Evolutionary conservation across 805 yeast genomes (phyloP).

Genomic region (Candida sonorensis): DNA sequence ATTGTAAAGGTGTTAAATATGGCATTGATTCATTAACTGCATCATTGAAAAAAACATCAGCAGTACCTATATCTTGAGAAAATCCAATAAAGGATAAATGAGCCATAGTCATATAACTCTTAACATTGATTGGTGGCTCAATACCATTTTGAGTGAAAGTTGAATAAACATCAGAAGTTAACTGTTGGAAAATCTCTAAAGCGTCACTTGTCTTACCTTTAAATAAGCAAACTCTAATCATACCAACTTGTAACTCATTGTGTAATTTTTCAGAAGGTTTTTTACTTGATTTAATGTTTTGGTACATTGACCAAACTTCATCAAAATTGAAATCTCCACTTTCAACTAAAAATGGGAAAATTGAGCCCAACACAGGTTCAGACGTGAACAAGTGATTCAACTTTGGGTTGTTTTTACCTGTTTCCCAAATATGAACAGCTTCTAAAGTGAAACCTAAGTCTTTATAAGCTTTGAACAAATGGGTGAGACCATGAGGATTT

Average conservation of each 20-base stretch:
- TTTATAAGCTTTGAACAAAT: constrained; percentile 49
- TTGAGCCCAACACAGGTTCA: constrained; percentile 61
- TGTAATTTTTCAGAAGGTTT: constrained; percentile 25
- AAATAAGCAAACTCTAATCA: constrained; percentile 65
- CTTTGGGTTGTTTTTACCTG: constrained; percentile 41
- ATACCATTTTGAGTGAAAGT: constrained; percentile 23
- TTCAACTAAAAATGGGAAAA: constrained; percentile 60
- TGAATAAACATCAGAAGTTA: constrained; percentile 45
- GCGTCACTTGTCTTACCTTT: constrained; percentile 64
- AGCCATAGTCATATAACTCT: constrained; percentile 57
- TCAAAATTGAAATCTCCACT: constrained; percentile 53
- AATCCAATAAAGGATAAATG: constrained; percentile 75
- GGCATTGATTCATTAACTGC: constrained; percentile 68
- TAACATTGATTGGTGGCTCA: constrained; percentile 32
- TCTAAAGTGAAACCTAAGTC: constrained; percentile 57
- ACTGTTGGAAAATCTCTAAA: constrained; percentile 51
- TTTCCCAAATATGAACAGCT: constrained; percentile 65
- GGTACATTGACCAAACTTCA: constrained; percentile 53
- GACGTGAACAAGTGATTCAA: constrained; percentile 43
- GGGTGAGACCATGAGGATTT: constrained; percentile 51
- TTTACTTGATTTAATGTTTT: constrained; percentile 29
- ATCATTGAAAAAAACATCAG: constrained; percentile 67
- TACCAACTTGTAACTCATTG: constrained; percentile 54
- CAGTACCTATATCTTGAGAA: constrained; percentile 64
- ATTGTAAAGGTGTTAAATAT: constrained; percentile 62